Conservation (phyloP, 2,329 filamentous ascomycete genomes). For the Aureobasidium subglaciale region DNA sequence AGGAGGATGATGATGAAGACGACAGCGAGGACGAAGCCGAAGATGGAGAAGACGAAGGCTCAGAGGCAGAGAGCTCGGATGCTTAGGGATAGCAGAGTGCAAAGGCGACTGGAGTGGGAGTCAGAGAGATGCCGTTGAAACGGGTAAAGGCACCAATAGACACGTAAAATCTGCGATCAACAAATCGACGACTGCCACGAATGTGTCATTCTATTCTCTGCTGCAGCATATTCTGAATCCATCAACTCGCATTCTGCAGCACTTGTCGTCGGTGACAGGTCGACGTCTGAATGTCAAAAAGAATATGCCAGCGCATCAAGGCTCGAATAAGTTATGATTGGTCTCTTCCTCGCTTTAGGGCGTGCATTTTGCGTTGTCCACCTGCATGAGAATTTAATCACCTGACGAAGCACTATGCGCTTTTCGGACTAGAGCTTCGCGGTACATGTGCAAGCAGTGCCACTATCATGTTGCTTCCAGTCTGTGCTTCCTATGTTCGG, state of each 20-base stretch:
- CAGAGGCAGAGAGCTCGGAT: slow-evolving; percentile 8
- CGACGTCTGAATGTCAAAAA: not conserved
- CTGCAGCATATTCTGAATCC: slow-evolving; percentile 6
- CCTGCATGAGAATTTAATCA: slow-evolving; percentile 13
- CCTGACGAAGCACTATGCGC: slow-evolving; percentile 11
- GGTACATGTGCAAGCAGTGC: slow-evolving; percentile 6
- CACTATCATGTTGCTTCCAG: not conserved
- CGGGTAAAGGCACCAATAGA: not conserved
- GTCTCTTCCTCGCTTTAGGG: not conserved
- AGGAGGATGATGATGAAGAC: slow-evolving; percentile 22
- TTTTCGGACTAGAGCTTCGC: slow-evolving; percentile 5
- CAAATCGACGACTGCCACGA: slow-evolving; percentile 8
- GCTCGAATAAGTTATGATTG: slow-evolving; percentile 9
- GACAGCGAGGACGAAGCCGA: slow-evolving; percentile 23
- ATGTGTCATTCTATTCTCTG: not conserved
- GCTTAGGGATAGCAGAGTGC: not conserved
- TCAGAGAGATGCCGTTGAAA: not conserved
- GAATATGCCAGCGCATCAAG: slow-evolving; percentile 14
- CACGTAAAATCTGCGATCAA: not conserved
- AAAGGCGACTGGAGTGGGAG: not conserved
- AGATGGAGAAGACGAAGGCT: slow-evolving; percentile 22
- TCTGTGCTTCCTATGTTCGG: slow-evolving; percentile 13
- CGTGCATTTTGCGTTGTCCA: slow-evolving; percentile 6
- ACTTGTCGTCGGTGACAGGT: slow-evolving; percentile 12
- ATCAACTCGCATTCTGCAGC: slow-evolving; percentile 4